phyloP scores from a whole-genome alignment of 140 eudicot species.

The Erigeron philadelphicus region DNA sequence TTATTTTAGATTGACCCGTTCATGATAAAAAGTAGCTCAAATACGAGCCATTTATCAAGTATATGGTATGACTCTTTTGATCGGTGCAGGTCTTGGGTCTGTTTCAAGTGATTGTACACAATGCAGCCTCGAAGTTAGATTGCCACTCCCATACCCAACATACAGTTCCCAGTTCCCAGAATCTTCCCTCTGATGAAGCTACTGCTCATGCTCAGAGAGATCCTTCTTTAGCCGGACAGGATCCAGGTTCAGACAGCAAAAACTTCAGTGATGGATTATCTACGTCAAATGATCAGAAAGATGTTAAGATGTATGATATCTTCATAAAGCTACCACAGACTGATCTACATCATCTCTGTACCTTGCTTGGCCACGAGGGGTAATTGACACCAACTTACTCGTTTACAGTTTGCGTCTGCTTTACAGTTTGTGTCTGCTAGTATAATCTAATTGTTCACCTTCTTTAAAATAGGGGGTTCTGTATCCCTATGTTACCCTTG shows the following conservation, averaged over 20 bases:
- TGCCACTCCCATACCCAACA: slow-evolving; percentile 42
- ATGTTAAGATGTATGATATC: slow-evolving; percentile 39
- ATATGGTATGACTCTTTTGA: background rate
- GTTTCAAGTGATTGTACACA: slow-evolving; percentile 69
- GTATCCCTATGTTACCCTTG: too few relatives aligned
- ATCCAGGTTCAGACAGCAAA: slow-evolving; percentile 31
- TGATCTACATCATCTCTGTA: slow-evolving; percentile 73
- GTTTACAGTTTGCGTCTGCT: too few relatives aligned
- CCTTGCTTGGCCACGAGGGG: slow-evolving; percentile 96
- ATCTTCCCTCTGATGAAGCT: slow-evolving; percentile 38
- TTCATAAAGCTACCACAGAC: slow-evolving; percentile 66
- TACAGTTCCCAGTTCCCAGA: slow-evolving; percentile 38
- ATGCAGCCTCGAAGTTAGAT: slow-evolving; percentile 68
- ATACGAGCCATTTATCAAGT: background rate
- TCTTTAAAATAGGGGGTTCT: too few relatives aligned
- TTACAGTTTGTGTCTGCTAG: too few relatives aligned
- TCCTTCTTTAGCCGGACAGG: slow-evolving; percentile 33
- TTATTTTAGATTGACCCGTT: background rate
- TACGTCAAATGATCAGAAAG: slow-evolving; percentile 43
- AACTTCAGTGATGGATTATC: slow-evolving; percentile 35
- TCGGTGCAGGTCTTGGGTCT: slow-evolving; percentile 74
- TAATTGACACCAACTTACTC: slow-evolving; percentile 20
- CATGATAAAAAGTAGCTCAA: too few relatives aligned
- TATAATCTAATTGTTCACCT: too few relatives aligned
- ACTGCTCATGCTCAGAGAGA: slow-evolving; percentile 34